Conservation (phyloP, 2,329 filamentous ascomycete species). For the Trichoderma pleuroti region DNA sequence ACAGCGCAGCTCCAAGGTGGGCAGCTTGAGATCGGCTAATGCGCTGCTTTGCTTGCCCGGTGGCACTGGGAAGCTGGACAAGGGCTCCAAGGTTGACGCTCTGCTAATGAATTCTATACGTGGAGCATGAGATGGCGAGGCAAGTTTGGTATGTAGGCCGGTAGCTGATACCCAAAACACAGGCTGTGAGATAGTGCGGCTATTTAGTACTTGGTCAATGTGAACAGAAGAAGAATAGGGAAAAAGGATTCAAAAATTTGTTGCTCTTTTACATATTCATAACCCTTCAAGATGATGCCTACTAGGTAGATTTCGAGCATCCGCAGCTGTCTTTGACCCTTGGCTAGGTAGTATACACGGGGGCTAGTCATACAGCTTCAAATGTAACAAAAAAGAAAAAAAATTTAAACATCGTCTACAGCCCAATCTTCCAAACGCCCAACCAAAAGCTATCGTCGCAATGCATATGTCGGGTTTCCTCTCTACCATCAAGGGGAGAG, state of each 20-base stretch:
- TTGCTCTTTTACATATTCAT: conserved; percentile 1
- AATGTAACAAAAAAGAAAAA: conserved; percentile 22
- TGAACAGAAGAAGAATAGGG: background rate
- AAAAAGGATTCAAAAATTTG: background rate
- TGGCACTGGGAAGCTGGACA: conserved; percentile 59
- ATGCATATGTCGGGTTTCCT: conserved; percentile 32
- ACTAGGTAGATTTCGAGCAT: background rate
- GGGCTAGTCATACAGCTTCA: conserved; percentile 35
- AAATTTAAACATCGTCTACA: conserved; percentile 30
- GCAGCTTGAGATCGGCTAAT: conserved; percentile 86
- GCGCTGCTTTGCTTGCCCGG: conserved; percentile 73
- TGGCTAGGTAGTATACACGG: conserved; percentile 36
- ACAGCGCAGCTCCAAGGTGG: conserved; percentile 85
- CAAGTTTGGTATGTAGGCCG: background rate
- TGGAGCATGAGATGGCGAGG: conserved; percentile 7
- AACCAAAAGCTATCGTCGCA: conserved; percentile 37
- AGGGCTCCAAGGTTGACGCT: conserved; percentile 71
- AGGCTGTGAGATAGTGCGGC: background rate
- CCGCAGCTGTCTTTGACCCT: conserved; percentile 27
- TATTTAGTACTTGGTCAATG: background rate
- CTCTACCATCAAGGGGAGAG: conserved; percentile 13
- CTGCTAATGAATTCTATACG: conserved; percentile 65
- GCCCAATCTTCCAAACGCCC: conserved; percentile 41
- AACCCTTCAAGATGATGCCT: background rate
- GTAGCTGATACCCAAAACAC: background rate